phyloP scores from a whole-genome alignment of 805 yeast genomes.

The Candida morakotiae region DNA sequence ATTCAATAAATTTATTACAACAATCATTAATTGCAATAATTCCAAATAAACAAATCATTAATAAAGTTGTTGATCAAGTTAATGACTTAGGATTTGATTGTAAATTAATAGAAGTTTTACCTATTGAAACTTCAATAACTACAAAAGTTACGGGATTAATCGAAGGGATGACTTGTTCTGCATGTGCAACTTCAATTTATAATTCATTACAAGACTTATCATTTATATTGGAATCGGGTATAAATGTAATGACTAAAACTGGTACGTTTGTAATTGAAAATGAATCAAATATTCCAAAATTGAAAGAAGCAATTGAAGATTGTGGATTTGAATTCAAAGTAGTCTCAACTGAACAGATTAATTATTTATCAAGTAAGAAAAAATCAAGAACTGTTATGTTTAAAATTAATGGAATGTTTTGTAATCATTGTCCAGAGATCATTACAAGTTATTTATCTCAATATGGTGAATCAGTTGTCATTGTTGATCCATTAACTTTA shows the following conservation, averaged over 20 bases:
- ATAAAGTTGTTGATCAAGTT: slow-evolving; percentile 23
- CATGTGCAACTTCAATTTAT: slow-evolving; percentile 58
- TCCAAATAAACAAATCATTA: slow-evolving; percentile 45
- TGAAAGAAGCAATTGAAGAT: slow-evolving; percentile 56
- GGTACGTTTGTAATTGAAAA: slow-evolving; percentile 57
- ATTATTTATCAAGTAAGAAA: slow-evolving; percentile 44
- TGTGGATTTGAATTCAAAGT: slow-evolving; percentile 61
- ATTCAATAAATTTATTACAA: slow-evolving; percentile 48
- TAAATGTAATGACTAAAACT: slow-evolving; percentile 57
- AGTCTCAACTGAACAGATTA: slow-evolving; percentile 39
- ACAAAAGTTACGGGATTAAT: slow-evolving; percentile 56
- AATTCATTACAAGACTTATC: slow-evolving; percentile 43
- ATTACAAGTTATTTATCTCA: slow-evolving; percentile 46
- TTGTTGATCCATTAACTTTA: slow-evolving; percentile 53
- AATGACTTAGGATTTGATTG: slow-evolving; percentile 40
- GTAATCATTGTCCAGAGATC: slow-evolving; percentile 63
- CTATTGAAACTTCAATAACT: slow-evolving; percentile 46
- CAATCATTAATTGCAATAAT: slow-evolving; percentile 52
- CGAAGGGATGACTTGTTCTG: slow-evolving; percentile 74
- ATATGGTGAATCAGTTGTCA: slow-evolving; percentile 55
- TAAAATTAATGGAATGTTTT: slow-evolving; percentile 61
- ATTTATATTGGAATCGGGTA: slow-evolving; percentile 49
- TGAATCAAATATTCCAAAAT: slow-evolving; percentile 25
- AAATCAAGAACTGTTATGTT: slow-evolving; percentile 55
- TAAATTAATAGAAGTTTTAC: slow-evolving; percentile 54